phyloP scores from a whole-genome alignment of 176 grass and related monocot species.

The Ampelocalamus luodianensis region DNA sequence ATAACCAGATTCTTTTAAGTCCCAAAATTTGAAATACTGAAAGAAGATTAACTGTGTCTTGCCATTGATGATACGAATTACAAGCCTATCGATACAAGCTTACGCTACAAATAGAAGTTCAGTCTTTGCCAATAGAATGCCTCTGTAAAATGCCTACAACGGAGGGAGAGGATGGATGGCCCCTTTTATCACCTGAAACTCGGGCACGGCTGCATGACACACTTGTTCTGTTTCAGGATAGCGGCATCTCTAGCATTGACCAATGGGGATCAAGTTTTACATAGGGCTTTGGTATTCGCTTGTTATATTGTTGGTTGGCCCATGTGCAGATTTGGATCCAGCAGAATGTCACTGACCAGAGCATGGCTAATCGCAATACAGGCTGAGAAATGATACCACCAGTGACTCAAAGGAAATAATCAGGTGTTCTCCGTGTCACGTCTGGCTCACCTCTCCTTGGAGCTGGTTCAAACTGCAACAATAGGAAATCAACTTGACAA shows the following conservation, averaged over 20 bases:
- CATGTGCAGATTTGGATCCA: slow-evolving; percentile 40
- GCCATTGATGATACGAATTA: slow-evolving; percentile 45
- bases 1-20: not conserved
- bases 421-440: slow-evolving; percentile 79
- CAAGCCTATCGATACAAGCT: slow-evolving; percentile 48
- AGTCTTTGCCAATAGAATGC: slow-evolving; percentile 44
- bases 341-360: slow-evolving; percentile 34
- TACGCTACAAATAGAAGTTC: slow-evolving; percentile 50
- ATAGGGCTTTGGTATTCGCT: slow-evolving; percentile 5
- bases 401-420: slow-evolving; percentile 77
- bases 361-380: slow-evolving; percentile 25
- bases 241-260: slow-evolving; percentile 40
- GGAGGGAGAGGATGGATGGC: slow-evolving; percentile 8
- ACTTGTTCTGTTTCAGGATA: slow-evolving; percentile 27
- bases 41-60: slow-evolving; percentile 25
- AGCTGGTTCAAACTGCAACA: slow-evolving; percentile 70
- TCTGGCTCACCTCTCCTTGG: slow-evolving; percentile 89
- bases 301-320: slow-evolving; percentile 58
- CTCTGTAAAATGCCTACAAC: slow-evolving; percentile 27
- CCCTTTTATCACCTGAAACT: slow-evolving; percentile 44
- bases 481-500: slow-evolving; percentile 8
- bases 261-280: slow-evolving; percentile 38
- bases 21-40: not conserved
- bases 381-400: slow-evolving; percentile 7
- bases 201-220: slow-evolving; percentile 26